Conservation (phyloP, 2,329 filamentous ascomycete species). For the Colletotrichum agaves region DNA sequence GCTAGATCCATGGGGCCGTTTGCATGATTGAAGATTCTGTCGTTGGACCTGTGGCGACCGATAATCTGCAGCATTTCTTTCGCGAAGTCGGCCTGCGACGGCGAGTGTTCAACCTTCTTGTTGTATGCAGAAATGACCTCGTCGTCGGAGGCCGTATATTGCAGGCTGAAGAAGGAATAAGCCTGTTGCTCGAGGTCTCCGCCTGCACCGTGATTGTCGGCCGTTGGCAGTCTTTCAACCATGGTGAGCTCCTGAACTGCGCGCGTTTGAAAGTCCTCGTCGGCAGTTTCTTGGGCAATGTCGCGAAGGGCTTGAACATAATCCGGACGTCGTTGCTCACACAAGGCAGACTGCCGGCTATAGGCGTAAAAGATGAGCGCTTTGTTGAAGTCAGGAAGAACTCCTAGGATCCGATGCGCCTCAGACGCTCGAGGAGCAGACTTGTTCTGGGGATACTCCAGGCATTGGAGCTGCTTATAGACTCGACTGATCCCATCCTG, state of each 20-base stretch:
- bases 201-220: slow-evolving; percentile 4
- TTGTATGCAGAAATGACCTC: slow-evolving; percentile 39
- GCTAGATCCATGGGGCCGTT: slow-evolving; percentile 29
- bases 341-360: slow-evolving; percentile 25
- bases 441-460: slow-evolving; percentile 31
- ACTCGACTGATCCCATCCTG: slow-evolving; percentile 13
- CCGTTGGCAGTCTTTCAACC: slow-evolving; percentile 16
- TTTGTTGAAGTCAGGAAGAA: slow-evolving; percentile 34
- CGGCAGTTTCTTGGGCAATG: slow-evolving; percentile 24
- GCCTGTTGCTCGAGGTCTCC: slow-evolving; percentile 33
- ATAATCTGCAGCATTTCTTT: slow-evolving; percentile 40
- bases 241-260: slow-evolving; percentile 35
- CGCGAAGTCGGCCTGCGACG: slow-evolving; percentile 38
- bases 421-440: neutral
- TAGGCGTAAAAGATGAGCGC: slow-evolving; percentile 35
- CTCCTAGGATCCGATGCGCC: slow-evolving; percentile 30
- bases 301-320: slow-evolving; percentile 29
- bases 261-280: slow-evolving; percentile 31
- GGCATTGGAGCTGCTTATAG: slow-evolving; percentile 32
- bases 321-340: slow-evolving; percentile 25
- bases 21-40: slow-evolving; percentile 21
- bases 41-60: slow-evolving; percentile 33
- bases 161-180: slow-evolving; percentile 32
- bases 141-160: slow-evolving; percentile 37
- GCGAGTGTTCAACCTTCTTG: slow-evolving; percentile 39